Conservation (phyloP, 352 stramenopile species). For the Phytopythium sindhum region DNA sequence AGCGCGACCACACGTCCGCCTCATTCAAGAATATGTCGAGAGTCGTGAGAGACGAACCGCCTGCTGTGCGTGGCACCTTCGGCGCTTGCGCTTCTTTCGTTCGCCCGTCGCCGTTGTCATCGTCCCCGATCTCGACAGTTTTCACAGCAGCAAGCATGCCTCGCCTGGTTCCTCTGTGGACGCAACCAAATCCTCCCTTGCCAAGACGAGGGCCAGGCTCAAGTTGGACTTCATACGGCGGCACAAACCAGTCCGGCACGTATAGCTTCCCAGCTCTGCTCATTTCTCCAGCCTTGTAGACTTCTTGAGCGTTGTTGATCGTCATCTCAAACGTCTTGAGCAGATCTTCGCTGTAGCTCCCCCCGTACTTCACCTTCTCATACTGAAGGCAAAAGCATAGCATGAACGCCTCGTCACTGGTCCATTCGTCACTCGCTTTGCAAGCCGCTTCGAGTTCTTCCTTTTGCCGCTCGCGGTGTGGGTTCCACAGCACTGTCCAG, state of each 20-base stretch:
- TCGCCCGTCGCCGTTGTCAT: neutral
- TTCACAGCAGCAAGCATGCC: neutral
- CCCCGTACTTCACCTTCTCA: neutral
- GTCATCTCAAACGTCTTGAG: neutral
- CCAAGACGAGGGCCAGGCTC: neutral
- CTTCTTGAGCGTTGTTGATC: neutral
- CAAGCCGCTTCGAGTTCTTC: neutral
- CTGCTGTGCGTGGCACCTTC: neutral
- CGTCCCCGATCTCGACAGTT: neutral
- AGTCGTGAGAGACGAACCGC: neutral
- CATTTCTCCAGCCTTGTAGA: neutral
- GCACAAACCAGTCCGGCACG: neutral
- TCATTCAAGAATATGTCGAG: neutral
- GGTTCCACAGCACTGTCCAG: neutral
- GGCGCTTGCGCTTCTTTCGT: neutral
- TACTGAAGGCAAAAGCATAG: neutral
- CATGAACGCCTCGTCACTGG: neutral
- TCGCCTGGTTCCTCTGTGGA: neutral
- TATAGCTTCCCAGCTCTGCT: neutral
- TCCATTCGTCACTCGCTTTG: neutral
- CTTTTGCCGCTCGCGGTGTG: neutral
- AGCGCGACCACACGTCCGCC: slow-evolving; percentile 1
- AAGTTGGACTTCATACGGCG: neutral
- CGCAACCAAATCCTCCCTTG: neutral
- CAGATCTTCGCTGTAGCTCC: neutral